These are phyloP conservation scores for Boletus reticulatus DNA, from an alignment of 768 basidiomycete genomes.

Conservation along the genomic window DNA sequence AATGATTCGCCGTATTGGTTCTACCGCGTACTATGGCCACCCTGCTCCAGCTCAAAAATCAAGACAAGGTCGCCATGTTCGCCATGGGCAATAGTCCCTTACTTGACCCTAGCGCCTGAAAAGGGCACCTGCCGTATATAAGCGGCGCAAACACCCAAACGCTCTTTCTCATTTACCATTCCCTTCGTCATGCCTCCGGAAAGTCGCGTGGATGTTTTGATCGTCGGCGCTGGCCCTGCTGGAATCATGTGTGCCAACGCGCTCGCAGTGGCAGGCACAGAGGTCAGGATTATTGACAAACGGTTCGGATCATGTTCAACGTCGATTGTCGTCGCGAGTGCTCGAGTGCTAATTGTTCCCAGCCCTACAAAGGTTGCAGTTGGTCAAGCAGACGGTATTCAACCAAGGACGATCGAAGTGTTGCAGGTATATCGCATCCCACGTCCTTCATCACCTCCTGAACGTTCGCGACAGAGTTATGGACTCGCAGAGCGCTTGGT, in stretches of 20 bases:
- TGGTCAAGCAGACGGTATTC: conserved; percentile 57
- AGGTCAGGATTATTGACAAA: conserved; percentile 48
- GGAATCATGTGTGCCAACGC: conserved; percentile 70
- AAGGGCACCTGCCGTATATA: no score
- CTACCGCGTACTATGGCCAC: no score
- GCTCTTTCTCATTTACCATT: background rate
- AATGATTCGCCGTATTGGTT: no score
- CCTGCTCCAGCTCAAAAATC: no score
- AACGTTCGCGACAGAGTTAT: conserved; percentile 54
- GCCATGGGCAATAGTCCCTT: no score
- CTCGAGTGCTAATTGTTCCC: background rate
- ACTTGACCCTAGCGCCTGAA: no score
- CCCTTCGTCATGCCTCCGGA: conserved; percentile 19
- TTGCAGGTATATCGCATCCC: conserved; percentile 37
- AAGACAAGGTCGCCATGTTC: no score
- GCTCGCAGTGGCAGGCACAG: conserved; percentile 41
- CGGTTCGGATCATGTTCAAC: conserved; percentile 27
- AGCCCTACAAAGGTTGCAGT: conserved; percentile 42
- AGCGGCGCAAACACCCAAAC: no score
- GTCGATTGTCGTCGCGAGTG: background rate
- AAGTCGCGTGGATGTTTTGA: conserved; percentile 43
- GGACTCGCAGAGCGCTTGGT: conserved; percentile 67
- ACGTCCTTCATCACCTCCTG: background rate
- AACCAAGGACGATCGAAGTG: conserved; percentile 54
- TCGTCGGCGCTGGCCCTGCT: conserved; percentile 50